Conservation (phyloP, 768 basidiomycete genomes). For the Albatrellus ellisii region DNA sequence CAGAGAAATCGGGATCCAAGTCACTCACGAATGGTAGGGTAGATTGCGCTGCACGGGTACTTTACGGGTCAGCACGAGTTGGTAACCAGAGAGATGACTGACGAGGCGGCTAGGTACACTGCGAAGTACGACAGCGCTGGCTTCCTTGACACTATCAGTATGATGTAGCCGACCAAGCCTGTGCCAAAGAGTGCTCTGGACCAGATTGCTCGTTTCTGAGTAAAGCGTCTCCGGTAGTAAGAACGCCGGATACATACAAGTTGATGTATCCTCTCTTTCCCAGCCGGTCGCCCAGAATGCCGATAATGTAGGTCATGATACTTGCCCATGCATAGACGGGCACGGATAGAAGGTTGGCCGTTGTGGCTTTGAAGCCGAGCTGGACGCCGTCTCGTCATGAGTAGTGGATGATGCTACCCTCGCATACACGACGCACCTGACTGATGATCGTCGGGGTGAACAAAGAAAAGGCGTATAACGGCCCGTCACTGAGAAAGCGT, state of each 20-base stretch:
- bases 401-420: not conserved
- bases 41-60: constrained; percentile 26
- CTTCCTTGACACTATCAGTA: constrained; percentile 44
- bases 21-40: constrained; percentile 31
- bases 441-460: constrained; percentile 33
- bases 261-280: constrained; percentile 48
- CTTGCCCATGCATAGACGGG: constrained; percentile 70
- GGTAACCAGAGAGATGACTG: constrained; percentile 18
- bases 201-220: not conserved
- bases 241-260: too few species aligned
- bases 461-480: constrained; percentile 39
- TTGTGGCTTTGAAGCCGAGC: constrained; percentile 45
- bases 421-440: constrained; percentile 26
- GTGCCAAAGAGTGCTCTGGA: constrained; percentile 6
- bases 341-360: constrained; percentile 62
- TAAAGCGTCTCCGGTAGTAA: constrained; percentile 3
- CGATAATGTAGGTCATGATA: constrained; percentile 47
- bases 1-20: not conserved
- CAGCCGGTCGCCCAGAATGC: constrained; percentile 46
- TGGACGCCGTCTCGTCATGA: not conserved
- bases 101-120: constrained; percentile 59
- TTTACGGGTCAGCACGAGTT: not conserved
- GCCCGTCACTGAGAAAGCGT: constrained; percentile 28
- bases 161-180: constrained; percentile 50
- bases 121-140: constrained; percentile 64